Conservation (phyloP, 257 asterid genomes). For the Solanum peruvianum region DNA sequence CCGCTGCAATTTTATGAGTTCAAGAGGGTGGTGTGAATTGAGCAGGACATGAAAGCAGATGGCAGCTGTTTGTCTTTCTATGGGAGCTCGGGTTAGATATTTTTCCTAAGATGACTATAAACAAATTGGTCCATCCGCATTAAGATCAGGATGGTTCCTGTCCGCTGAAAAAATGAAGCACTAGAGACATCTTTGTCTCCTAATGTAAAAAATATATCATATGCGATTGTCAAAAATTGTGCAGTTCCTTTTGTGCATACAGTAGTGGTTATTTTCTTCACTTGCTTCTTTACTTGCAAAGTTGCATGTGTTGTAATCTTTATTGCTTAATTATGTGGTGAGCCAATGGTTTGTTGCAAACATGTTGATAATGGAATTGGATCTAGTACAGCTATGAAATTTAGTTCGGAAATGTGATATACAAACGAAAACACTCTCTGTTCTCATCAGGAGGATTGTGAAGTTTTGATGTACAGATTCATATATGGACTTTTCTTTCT, state of each 20-base stretch:
- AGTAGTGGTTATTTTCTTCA: not conserved
- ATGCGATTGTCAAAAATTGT: constrained; percentile 12
- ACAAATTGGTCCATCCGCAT: constrained; percentile 19
- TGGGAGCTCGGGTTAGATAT: constrained; percentile 30
- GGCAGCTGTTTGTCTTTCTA: not conserved
- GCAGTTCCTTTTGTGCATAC: constrained; percentile 20
- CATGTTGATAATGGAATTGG: not conserved
- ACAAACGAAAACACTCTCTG: not conserved
- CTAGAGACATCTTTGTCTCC: constrained; percentile 12
- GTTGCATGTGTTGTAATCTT: constrained; percentile 1
- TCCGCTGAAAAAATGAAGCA: constrained; percentile 18
- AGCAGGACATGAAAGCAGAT: constrained; percentile 1
- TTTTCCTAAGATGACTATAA: constrained; percentile 27
- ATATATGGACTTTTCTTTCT: not conserved
- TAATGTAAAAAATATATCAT: constrained; percentile 24
- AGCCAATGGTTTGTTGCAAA: not conserved
- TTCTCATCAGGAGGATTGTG: not conserved
- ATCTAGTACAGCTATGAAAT: not conserved
- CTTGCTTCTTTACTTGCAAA: not conserved
- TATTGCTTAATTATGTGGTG: not conserved
- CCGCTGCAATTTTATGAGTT: not conserved
- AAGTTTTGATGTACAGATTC: not conserved
- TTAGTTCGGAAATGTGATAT: not conserved
- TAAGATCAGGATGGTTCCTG: constrained; percentile 20
- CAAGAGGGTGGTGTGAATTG: constrained; percentile 4